Base-by-base conservation (phyloP, 108 stramenopile genomes). In the Cyclotella baltica region DNA sequence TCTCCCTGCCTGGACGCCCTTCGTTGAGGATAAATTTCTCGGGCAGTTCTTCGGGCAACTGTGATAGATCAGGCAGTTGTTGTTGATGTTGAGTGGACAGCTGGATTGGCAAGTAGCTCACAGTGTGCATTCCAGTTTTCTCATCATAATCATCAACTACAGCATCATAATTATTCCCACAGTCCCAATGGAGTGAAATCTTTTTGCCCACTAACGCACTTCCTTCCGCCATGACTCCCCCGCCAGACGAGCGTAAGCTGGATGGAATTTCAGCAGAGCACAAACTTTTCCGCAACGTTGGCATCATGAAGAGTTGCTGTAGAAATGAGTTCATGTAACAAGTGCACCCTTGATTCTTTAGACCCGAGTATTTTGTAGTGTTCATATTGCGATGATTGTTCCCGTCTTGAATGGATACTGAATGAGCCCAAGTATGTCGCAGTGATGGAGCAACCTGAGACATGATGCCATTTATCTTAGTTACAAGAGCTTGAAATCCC, bases 271-370 rank as follows among this genome's bases (percentile, higher is more conserved):
- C 83, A 19, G 93, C 96, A 46, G 88, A 80, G 59, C 93, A 96
- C 65, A 97, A 53, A 1, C 67, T 88, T 25, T 94, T 85, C 2
- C 95, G 88, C n/a, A 97, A 73, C 30, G 89, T 91, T 0, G 96
- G 92, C 86, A 97, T 95, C 98, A 98, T 97, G 75, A 97, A 98
- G 53, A 98, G 80, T 78, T 96, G 96, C 75, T 99, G 98, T 11
- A 99, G 86, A 4, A 97, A 83, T 0, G 96, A 95, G 75, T 99
- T 99, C 97, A 99, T 97, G 90, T 99, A 99, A 88, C 98, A 99
- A 0, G 98, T 99, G 83, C 97, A 98, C 30, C 98, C 98, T 76
- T 98, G 97, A 73, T 99, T 99, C 61, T 91, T 91, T 23, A 99
- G 86, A 11, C 91, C 98, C 72, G 91, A 96, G 62, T 91, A 96